phyloP scores from a whole-genome alignment of 306 rosid genomes.

The Cotoneaster glaucophyllus region DNA sequence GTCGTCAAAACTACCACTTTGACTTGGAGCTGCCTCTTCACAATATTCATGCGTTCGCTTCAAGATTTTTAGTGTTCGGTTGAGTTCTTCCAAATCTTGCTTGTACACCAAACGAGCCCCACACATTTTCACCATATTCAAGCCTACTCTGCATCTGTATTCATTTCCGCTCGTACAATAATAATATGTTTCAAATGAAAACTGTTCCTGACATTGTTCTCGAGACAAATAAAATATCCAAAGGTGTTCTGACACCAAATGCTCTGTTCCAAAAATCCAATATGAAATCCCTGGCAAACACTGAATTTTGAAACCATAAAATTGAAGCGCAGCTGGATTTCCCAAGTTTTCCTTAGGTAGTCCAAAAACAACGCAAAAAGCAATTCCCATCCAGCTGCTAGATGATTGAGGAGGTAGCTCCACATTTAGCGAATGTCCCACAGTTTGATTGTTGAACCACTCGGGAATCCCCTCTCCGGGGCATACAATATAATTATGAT shows the following conservation, averaged over 20 bases:
- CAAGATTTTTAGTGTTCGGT: neutral
- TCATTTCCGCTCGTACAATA: fast-evolving
- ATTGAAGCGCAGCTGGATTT: too few relatives aligned
- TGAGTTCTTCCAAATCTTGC: neutral
- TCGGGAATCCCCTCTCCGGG: constrained; percentile 5
- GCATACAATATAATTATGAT: neutral
- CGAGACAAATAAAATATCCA: neutral
- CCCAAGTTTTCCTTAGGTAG: too few relatives aligned
- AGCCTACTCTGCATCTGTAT: neutral
- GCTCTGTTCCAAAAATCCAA: too few relatives aligned
- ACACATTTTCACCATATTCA: neutral
- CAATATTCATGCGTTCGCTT: neutral
- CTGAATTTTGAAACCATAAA: too few relatives aligned
- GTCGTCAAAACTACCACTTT: neutral
- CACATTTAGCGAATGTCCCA: neutral
- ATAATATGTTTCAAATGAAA: neutral
- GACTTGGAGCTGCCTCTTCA: neutral
- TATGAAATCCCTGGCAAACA: too few relatives aligned
- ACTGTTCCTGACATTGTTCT: neutral
- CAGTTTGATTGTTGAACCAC: constrained; percentile 2
- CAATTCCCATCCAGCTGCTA: constrained; percentile 1
- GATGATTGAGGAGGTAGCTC: neutral
- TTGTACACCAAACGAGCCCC: neutral
- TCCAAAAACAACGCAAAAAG: neutral
- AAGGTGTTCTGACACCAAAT: neutral